Base-by-base conservation (phyloP, 768 basidiomycete species). In the Calocera viscosa region DNA sequence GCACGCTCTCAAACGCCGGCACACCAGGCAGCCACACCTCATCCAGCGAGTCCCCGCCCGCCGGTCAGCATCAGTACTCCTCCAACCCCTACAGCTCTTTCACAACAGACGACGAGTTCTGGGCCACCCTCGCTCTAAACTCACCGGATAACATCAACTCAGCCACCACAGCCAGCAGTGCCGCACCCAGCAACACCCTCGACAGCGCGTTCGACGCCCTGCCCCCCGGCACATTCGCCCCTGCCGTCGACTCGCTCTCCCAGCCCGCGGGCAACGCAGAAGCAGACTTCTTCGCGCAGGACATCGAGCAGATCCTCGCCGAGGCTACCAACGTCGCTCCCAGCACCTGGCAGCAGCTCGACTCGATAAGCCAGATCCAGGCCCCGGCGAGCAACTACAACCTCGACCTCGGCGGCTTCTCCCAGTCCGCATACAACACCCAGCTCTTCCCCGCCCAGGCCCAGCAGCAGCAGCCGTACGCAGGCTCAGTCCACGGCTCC, bases 281-380 rank as follows among this genome's bases (percentile, higher is more conserved):
- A 30, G 53, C 53, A 26, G 53, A 60, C 22, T 60, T 60, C 53
- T 60, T 60, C 53, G 53, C 53, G 26, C 53, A 60, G 53, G 53
- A 60, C 22, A 60, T 60, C 53, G 53, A 60, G 53, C 53, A 60
- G 53, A 60, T 60, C 30, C 53, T 60, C 30, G 53, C 53, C 22
- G 53, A 60, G 30, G 53, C 53, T 8, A 60, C 53, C 22, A 60
- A 60, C 53, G 53, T 60, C 53, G 53, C 53, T 2, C 53, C 53
- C 53, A 32, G 53, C 53, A 22, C 53, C 14, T 60, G 53, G 53
- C 53, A 60, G 53, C 53, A 60, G 30, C 53, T 60, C 53, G 53
- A 60, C 16, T 17, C 19, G 10, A 32, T 22, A 2, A 60, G 11
- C 26, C 26, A 16, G 14, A 22, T 32, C 53, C 53, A 12, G 30